These are phyloP conservation scores for Cyclocybe aegerita DNA, from an alignment of 768 basidiomycete species.

Conservation along the genomic window DNA sequence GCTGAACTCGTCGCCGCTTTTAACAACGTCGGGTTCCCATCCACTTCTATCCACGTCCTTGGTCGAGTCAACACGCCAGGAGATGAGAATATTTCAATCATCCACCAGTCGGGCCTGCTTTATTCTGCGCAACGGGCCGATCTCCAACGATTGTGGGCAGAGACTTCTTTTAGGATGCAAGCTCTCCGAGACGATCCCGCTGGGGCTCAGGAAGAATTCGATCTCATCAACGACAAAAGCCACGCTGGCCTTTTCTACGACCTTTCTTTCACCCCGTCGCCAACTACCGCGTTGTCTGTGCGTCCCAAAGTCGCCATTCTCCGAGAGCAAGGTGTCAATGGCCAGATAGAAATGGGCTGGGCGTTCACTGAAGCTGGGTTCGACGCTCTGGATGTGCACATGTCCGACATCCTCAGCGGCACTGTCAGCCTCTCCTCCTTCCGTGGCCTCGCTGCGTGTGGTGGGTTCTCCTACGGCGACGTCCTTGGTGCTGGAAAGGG, in stretches of 20 bases:
- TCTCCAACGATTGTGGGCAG: slow-evolving; percentile 88
- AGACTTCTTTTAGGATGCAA: slow-evolving; percentile 95
- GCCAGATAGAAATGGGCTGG: slow-evolving; percentile 99
- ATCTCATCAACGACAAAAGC: slow-evolving; percentile 60
- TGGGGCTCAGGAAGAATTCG: slow-evolving; percentile 80
- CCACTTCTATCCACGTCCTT: slow-evolving; percentile 72
- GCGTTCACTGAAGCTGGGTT: slow-evolving; percentile 94
- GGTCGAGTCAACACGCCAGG: slow-evolving; percentile 58
- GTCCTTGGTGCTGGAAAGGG: slow-evolving; percentile 97
- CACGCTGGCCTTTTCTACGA: slow-evolving; percentile 73
- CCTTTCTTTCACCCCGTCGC: slow-evolving; percentile 55
- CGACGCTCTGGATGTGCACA: slow-evolving; percentile 94
- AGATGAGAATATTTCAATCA: slow-evolving; percentile 66
- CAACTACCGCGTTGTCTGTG: slow-evolving; percentile 35
- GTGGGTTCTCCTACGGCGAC: slow-evolving; percentile 98
- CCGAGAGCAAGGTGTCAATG: slow-evolving; percentile 98
- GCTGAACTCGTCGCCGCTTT: slow-evolving; percentile 58
- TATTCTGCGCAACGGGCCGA: slow-evolving; percentile 66
- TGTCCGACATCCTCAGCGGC: slow-evolving; percentile 92
- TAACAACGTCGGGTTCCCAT: slow-evolving; percentile 71
- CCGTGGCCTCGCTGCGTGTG: slow-evolving; percentile 91
- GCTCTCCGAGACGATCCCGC: slow-evolving; percentile 78
- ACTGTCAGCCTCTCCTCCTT: slow-evolving; percentile 61
- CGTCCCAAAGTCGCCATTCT: slow-evolving; percentile 93
- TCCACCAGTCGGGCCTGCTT: slow-evolving; percentile 46